These are phyloP conservation scores for Waltergamsia citrina DNA, from an alignment of 2,329 filamentous ascomycete species.

Conservation along the genomic window DNA sequence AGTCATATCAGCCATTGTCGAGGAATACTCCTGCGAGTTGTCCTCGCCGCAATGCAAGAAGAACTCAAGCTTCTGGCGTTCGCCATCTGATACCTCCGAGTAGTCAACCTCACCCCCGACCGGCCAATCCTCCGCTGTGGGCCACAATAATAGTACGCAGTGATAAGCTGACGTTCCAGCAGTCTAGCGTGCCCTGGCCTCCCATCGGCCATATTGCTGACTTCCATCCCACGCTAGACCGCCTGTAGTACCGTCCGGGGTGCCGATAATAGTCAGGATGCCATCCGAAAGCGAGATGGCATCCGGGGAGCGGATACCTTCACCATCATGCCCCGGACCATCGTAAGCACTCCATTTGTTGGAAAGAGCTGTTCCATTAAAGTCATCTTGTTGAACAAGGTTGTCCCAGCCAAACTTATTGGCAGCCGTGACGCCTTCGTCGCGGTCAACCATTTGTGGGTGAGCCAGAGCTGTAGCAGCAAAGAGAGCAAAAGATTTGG, in stretches of 20 bases:
- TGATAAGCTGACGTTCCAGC: neutral
- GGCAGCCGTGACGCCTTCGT: slow-evolving; percentile 1
- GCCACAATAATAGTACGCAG: neutral
- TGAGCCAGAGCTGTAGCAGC: too few species aligned
- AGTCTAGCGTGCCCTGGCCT: neutral
- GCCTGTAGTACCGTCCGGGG: neutral
- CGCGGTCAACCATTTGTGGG: too few species aligned
- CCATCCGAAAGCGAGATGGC: neutral
- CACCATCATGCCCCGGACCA: neutral
- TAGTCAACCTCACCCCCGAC: neutral
- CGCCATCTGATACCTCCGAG: neutral
- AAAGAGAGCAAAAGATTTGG: too few species aligned
- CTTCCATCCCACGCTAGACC: neutral
- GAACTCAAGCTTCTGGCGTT: neutral
- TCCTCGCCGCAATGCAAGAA: neutral
- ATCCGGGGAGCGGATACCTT: neutral
- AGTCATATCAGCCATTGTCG: neutral
- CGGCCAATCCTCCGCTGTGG: neutral
- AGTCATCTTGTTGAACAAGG: neutral
- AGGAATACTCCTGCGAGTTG: neutral
- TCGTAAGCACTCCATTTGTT: neutral
- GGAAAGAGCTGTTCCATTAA: neutral
- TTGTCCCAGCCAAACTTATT: slow-evolving; percentile 1
- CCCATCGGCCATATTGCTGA: neutral
- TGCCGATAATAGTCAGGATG: neutral